phyloP scores from a whole-genome alignment of 148 eudicot species.

The Gaultheria prostrata region DNA sequence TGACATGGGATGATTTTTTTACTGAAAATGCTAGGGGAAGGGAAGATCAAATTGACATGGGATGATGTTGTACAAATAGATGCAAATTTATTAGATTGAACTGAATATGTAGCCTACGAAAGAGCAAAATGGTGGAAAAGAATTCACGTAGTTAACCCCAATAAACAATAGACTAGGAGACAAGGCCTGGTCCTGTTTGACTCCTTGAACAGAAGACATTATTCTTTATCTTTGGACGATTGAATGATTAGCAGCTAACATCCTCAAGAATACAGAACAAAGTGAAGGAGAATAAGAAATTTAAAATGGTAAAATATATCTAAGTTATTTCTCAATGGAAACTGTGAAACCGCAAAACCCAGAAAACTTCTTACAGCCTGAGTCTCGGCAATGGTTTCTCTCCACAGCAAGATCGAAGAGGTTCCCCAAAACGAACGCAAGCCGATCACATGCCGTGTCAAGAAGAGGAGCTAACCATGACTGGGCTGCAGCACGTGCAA shows the following conservation, averaged over 20 bases:
- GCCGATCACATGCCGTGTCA: conserved; percentile 92
- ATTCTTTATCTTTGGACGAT: neutral
- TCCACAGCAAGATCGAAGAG: conserved; percentile 84
- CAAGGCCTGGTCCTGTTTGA: neutral
- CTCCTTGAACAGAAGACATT: neutral
- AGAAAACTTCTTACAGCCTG: conserved; percentile 55
- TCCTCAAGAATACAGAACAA: neutral
- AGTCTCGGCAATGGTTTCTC: conserved; percentile 51
- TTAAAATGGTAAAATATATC: neutral
- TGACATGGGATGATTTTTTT: too few relatives aligned
- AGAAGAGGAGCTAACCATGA: conserved; percentile 95
- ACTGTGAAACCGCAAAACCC: neutral
- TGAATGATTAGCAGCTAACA: neutral
- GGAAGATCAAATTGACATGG: neutral
- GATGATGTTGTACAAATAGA: neutral
- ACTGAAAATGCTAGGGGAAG: neutral
- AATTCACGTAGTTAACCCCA: neutral
- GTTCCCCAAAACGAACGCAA: conserved; percentile 77
- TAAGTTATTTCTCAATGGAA: neutral
- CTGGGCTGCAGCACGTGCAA: conserved; percentile 94
- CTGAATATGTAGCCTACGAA: neutral
- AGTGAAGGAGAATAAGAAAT: neutral
- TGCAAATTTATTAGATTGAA: neutral
- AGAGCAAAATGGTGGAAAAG: neutral
- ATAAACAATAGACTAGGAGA: neutral